Conservation (phyloP, 805 yeast genomes). For the Myxozyma monticola region DNA sequence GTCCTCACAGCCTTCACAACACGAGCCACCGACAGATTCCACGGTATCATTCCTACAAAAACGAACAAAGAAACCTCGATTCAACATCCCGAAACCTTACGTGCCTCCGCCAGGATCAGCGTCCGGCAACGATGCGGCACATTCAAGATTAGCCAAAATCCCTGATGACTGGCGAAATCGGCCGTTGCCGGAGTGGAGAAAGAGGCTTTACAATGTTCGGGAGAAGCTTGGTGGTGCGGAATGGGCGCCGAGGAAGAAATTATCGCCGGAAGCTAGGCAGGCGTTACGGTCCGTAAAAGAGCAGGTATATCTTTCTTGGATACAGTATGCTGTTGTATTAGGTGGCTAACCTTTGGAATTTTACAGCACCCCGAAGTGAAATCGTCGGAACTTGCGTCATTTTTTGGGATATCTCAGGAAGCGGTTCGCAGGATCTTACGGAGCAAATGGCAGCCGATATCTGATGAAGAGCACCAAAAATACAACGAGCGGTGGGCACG, state of each 20-base stretch:
- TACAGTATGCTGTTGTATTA: neutral
- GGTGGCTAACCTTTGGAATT: neutral
- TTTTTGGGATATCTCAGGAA: conserved; percentile 75
- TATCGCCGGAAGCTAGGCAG: conserved; percentile 69
- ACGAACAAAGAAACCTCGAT: neutral
- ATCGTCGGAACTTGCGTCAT: conserved; percentile 58
- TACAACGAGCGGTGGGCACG: conserved; percentile 54
- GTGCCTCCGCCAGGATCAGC: conserved; percentile 10
- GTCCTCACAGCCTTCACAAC: too few relatives aligned
- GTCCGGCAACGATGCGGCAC: neutral
- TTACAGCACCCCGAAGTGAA: conserved; percentile 56
- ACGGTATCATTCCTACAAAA: neutral
- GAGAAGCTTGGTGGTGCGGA: conserved; percentile 58
- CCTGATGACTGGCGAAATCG: conserved; percentile 52
- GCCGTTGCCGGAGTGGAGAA: conserved; percentile 64
- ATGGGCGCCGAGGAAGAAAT: conserved; percentile 68
- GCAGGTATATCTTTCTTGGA: conserved; percentile 33
- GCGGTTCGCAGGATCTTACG: conserved; percentile 76
- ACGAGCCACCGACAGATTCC: too few relatives aligned
- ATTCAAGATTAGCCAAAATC: conserved; percentile 1
- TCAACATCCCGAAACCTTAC: conserved; percentile 8
- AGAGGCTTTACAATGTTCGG: conserved; percentile 61
- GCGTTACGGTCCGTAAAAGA: conserved; percentile 58
- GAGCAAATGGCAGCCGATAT: conserved; percentile 71
- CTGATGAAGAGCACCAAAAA: conserved; percentile 48